Percentiles rank a stretch among this genome's conserved stretches.
Evolutionary conservation across 31 red algal species (phyloP).

Genomic region (Asparagopsis taxiformis): DNA sequence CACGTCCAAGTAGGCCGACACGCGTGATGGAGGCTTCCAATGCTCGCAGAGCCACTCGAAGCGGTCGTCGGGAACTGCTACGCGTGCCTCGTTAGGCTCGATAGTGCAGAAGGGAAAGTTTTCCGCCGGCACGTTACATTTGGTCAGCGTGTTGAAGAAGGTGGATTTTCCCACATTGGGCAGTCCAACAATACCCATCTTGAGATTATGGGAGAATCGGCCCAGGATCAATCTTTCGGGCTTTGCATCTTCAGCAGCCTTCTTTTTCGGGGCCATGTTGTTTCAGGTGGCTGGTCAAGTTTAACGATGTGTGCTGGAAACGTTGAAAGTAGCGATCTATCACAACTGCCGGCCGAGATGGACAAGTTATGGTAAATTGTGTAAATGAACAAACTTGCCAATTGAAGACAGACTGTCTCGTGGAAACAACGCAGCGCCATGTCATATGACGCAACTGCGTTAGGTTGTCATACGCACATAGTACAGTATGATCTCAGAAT

Average conservation of each 20-base stretch:
- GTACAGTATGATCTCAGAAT: too few species aligned
- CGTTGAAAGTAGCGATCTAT: too few species aligned
- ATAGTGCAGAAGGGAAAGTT: slow-evolving; percentile 99
- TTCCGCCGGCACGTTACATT: slow-evolving; percentile 84
- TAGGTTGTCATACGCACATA: too few species aligned
- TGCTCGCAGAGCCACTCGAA: slow-evolving; percentile 89
- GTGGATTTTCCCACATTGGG: slow-evolving; percentile 99
- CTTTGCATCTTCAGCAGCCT: slow-evolving; percentile 17
- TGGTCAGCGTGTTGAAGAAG: slow-evolving; percentile 98
- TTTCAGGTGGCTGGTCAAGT: too few species aligned
- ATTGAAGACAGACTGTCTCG: too few species aligned
- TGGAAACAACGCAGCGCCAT: too few species aligned
- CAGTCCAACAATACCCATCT: slow-evolving; percentile 99
- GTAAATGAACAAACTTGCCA: too few species aligned
- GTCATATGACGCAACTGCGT: too few species aligned
- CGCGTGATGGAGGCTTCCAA: slow-evolving; percentile 73
- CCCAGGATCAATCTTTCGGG: slow-evolving; percentile 63
- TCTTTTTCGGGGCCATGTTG: slow-evolving; percentile 96
- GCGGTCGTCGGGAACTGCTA: slow-evolving; percentile 88
- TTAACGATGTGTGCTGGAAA: too few species aligned
- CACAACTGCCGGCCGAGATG: too few species aligned
- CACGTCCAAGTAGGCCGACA: slow-evolving; percentile 86
- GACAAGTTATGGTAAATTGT: too few species aligned
- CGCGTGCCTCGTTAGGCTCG: slow-evolving; percentile 95
- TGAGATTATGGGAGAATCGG: slow-evolving; percentile 95